Percentiles rank a stretch among this genome's conserved stretches.
Conservation (phyloP, 495 filamentous ascomycete genomes). For the Bathelium albidoporum region DNA sequence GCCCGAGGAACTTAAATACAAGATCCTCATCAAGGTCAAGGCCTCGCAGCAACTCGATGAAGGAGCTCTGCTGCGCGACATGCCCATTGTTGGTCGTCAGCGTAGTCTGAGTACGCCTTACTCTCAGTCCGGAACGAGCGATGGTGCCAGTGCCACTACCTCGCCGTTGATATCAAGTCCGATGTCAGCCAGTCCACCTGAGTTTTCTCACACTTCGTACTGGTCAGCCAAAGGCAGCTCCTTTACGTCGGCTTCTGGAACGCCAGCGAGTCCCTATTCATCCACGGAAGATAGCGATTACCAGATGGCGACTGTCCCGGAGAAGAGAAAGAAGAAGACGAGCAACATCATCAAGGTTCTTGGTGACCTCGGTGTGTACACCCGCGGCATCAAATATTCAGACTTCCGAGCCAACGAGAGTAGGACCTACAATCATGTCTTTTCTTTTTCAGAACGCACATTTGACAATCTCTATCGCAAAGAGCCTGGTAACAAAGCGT, state of each 20-base stretch:
- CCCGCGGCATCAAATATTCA: constrained; percentile 72
- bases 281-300: constrained; percentile 56
- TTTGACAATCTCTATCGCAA: constrained; percentile 70
- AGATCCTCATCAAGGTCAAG: constrained; percentile 91
- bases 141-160: constrained; percentile 42
- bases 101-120: constrained; percentile 69
- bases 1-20: constrained; percentile 70
- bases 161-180: constrained; percentile 45
- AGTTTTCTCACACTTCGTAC: constrained; percentile 24
- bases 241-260: constrained; percentile 33
- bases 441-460: constrained; percentile 79
- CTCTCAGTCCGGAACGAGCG: constrained; percentile 29
- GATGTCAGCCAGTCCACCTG: constrained; percentile 40
- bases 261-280: constrained; percentile 45
- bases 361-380: constrained; percentile 81
- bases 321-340: constrained; percentile 49
- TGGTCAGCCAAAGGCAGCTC: constrained; percentile 41
- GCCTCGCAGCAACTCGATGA: constrained; percentile 39
- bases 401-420: constrained; percentile 66
- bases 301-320: constrained; percentile 25
- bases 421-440: constrained; percentile 80
- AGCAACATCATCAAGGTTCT: constrained; percentile 81
- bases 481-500: constrained; percentile 55
- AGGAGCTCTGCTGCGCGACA: constrained; percentile 28
- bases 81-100: constrained; percentile 47